A percentile compares a stretch with the other conserved stretches of the same genome.
phyloP scores from a whole-genome alignment of 441 rosid genomes.

The Arabidopsis hybrid region DNA sequence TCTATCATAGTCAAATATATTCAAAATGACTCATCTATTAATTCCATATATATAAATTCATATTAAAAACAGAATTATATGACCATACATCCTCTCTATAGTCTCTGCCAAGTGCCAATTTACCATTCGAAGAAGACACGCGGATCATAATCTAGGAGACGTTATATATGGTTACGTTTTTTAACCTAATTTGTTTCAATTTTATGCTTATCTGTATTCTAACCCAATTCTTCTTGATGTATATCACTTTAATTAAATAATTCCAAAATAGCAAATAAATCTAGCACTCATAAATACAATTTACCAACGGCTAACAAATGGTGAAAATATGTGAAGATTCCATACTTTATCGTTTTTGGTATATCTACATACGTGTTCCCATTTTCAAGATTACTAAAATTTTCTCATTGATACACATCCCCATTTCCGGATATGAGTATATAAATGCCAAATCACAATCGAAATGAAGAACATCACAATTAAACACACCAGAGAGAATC shows the following conservation, averaged over 20 bases:
- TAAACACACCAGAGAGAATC: not conserved
- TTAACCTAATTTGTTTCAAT: not conserved
- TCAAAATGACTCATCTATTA: not conserved
- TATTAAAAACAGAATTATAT: not conserved
- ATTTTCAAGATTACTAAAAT: not conserved
- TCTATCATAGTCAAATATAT: not conserved
- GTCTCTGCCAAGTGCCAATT: not conserved
- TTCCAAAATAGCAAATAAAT: slow-evolving; percentile 18
- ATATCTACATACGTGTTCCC: not conserved
- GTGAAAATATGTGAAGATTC: not conserved
- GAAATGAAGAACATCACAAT: not conserved
- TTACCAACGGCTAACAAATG: slow-evolving; percentile 5
- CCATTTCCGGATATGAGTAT: not conserved
- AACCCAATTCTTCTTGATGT: not conserved
- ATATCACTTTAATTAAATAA: not conserved
- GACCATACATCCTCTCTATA: not conserved
- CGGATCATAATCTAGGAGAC: not conserved
- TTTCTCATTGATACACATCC: not conserved
- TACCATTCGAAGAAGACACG: slow-evolving; percentile 4
- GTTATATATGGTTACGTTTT: not conserved
- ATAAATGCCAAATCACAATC: slow-evolving; percentile 1
- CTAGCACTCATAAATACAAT: slow-evolving; percentile 18
- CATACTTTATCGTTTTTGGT: not conserved
- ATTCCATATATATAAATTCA: not conserved
- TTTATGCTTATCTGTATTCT: not conserved